Conservation (phyloP, 2,329 filamentous ascomycete species). For the Torrubiella hemipterigena region DNA sequence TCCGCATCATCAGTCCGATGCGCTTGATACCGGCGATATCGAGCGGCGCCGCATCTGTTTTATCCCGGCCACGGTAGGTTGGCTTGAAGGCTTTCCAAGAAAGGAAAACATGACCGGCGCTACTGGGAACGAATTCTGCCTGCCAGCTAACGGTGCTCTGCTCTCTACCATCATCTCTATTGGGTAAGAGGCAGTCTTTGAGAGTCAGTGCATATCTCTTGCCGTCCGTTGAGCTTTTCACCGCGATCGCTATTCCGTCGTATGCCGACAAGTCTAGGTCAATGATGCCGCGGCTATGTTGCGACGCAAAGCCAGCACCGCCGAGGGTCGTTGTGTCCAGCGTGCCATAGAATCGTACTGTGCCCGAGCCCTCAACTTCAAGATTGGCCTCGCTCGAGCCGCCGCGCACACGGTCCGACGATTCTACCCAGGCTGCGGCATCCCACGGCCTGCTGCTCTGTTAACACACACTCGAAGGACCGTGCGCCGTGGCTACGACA, state of each 20-base stretch:
- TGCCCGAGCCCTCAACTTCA: slow-evolving; percentile 16
- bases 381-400: slow-evolving; percentile 50
- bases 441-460: slow-evolving; percentile 45
- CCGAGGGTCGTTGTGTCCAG: slow-evolving; percentile 10
- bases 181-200: slow-evolving; percentile 54
- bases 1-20: slow-evolving; percentile 70
- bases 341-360: slow-evolving; percentile 53
- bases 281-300: slow-evolving; percentile 50
- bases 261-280: slow-evolving; percentile 53
- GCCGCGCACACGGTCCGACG: slow-evolving; percentile 67
- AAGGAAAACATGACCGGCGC: slow-evolving; percentile 34
- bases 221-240: slow-evolving; percentile 36
- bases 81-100: slow-evolving; percentile 55
- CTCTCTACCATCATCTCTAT: slow-evolving; percentile 53
- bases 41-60: slow-evolving; percentile 46
- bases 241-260: slow-evolving; percentile 45
- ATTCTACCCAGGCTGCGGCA: slow-evolving; percentile 49
- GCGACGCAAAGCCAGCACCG: slow-evolving; percentile 30
- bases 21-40: slow-evolving; percentile 49
- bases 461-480: too few species aligned
- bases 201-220: slow-evolving; percentile 64
- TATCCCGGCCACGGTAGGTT: slow-evolving; percentile 60
- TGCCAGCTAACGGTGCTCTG: slow-evolving; percentile 65
- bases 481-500: too few species aligned
- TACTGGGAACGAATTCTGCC: slow-evolving; percentile 43